These are phyloP conservation scores for Neurospora sp. DNA, from an alignment of 495 filamentous ascomycete species.

Conservation along the genomic window DNA sequence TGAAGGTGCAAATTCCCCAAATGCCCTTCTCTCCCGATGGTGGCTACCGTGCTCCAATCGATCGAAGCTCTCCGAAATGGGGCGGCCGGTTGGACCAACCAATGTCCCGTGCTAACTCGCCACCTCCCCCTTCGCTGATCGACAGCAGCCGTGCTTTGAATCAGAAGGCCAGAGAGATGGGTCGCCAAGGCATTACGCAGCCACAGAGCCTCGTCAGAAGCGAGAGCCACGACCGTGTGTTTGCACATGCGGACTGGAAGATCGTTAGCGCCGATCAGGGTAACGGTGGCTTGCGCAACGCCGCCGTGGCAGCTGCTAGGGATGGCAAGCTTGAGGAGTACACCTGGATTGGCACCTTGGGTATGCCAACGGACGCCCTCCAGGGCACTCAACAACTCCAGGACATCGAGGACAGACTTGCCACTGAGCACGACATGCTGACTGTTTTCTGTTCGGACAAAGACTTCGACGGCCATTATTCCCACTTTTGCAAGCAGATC, in stretches of 20 bases:
- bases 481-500: conserved; percentile 86
- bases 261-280: conserved; percentile 77
- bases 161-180: conserved; percentile 40
- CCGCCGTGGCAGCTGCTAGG: conserved; percentile 63
- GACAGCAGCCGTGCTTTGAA: conserved; percentile 46
- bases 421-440: conserved; percentile 69
- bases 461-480: conserved; percentile 86
- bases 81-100: conserved; percentile 64
- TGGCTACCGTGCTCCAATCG: conserved; percentile 39
- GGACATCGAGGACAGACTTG: conserved; percentile 68
- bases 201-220: conserved; percentile 33
- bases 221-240: conserved; percentile 51
- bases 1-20: conserved; percentile 31
- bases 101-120: conserved; percentile 52
- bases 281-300: conserved; percentile 83
- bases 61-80: conserved; percentile 62
- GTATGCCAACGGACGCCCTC: conserved; percentile 81
- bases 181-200: conserved; percentile 37
- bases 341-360: conserved; percentile 82
- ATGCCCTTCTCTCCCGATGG: conserved; percentile 21
- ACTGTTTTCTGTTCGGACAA: conserved; percentile 76
- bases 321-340: conserved; percentile 54
- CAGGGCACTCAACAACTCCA: conserved; percentile 55
- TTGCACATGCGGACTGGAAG: conserved; percentile 64
- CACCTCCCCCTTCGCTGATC: conserved; percentile 62